Percentiles rank a stretch among this genome's conserved stretches.
Conservation (phyloP, 768 basidiomycete species). For the Cubamyces sp. region DNA sequence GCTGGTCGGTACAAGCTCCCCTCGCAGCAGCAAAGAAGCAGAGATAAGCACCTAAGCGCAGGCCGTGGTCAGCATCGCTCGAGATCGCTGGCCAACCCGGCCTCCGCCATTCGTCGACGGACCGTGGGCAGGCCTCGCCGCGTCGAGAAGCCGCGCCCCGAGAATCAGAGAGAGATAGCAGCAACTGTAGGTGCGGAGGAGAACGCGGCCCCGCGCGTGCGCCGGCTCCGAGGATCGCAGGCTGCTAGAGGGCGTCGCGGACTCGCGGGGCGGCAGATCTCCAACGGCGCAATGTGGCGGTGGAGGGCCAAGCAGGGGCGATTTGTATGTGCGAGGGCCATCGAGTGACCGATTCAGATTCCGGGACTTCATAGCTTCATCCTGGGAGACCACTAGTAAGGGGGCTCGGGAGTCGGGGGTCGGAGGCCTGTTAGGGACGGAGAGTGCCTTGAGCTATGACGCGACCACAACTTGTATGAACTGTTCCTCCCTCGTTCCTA, state of each 20-base stretch:
- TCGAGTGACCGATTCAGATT: neutral
- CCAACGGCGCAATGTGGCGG: neutral
- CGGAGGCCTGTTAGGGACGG: too few species aligned
- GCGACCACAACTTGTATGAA: too few species aligned
- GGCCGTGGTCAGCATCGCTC: too few species aligned
- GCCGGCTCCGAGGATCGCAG: constrained; percentile 3
- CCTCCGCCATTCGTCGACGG: neutral
- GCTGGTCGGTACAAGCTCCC: too few species aligned
- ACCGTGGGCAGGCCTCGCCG: too few species aligned
- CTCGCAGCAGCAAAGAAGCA: too few species aligned
- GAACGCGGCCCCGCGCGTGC: neutral
- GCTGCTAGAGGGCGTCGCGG: neutral
- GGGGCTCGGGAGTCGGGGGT: too few species aligned
- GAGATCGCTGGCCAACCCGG: neutral
- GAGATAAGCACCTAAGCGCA: too few species aligned
- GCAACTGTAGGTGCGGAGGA: neutral
- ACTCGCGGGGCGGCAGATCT: neutral
- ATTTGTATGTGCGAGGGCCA: neutral
- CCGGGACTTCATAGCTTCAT: too few species aligned
- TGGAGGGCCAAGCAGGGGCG: neutral
- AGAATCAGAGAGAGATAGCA: neutral
- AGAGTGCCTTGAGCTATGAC: too few species aligned
- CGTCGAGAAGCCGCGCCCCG: neutral
- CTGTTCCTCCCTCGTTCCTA: too few species aligned
- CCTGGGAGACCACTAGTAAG: too few species aligned